Base-by-base conservation (phyloP, 345 rosid species). In the Hevea brasiliensis region DNA sequence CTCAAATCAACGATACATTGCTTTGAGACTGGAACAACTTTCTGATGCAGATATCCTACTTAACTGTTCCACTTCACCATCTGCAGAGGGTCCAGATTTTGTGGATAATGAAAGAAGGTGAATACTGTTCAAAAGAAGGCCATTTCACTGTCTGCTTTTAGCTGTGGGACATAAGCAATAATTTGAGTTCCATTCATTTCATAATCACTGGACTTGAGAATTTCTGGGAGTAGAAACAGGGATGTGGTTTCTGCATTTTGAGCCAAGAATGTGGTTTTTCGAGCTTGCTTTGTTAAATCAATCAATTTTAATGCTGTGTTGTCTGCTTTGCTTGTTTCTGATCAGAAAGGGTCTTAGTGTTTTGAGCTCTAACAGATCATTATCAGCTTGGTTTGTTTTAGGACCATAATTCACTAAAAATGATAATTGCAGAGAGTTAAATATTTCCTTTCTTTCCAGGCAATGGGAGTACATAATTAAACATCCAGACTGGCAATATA, bases 21-120 rank as follows among this genome's bases (percentile, higher is more conserved):
- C 85, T 67, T 77, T 67, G 79, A 59, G 81, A 41, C 69, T 87
- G 67, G 80, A 72, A 73, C 60, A 65, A 44, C 81, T 83, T 76
- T 68, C 91, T 9, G 97, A 94, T 72, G 77, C 77, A 65, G 88
- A 90, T 59, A 82, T 94, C 66, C 91, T 94, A 29, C 67, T 26
- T 41, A 5, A 4, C 2, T 89, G 92, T 70, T 94, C 97, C 29
- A 88, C 97, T 66, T 90, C 98, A 70, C 98, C 97, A 77, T 75
- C 67, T 65, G 91, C 95, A n/a, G 97, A 92, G 82, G 89, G 85
- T 65, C 91, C 92, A 55, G 95, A 94, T 73, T 94, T 94, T 77
- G 90, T 94, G 71, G 89, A 83, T 68, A 85, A 82, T 64, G 37
- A 61, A 58, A 80, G 88, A 84, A 84, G 89, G 97, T 92, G 65